phyloP scores from a whole-genome alignment of 495 filamentous ascomycete species.

The Penicillium cosmopolitanum region DNA sequence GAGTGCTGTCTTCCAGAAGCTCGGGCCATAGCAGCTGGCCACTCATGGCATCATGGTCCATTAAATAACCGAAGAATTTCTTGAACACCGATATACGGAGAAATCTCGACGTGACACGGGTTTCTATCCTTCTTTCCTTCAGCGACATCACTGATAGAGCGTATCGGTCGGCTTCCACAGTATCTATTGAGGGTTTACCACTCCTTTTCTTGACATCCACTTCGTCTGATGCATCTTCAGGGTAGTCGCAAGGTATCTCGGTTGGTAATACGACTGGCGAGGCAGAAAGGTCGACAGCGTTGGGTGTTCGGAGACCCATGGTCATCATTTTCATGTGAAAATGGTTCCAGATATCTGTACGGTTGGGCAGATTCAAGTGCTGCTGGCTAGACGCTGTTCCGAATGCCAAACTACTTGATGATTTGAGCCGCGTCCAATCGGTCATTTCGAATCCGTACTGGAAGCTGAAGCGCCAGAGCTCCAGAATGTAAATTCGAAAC shows the following conservation, averaged over 20 bases:
- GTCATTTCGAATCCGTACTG: slow-evolving; percentile 18
- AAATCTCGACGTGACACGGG: background rate
- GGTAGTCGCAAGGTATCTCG: slow-evolving; percentile 2
- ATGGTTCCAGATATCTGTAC: background rate
- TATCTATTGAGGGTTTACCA: background rate
- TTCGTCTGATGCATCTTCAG: background rate
- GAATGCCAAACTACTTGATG: background rate
- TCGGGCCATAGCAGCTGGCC: background rate
- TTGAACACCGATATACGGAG: background rate
- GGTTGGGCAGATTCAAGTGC: background rate
- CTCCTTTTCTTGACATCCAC: background rate
- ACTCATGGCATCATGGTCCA: background rate
- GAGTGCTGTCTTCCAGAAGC: background rate
- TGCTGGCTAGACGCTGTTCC: background rate
- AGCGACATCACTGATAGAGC: background rate
- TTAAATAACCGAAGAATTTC: background rate
- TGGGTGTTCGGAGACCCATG: background rate
- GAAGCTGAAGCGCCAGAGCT: slow-evolving; percentile 18
- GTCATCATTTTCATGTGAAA: background rate
- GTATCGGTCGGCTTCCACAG: background rate
- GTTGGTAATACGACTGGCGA: background rate
- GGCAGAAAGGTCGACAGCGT: background rate
- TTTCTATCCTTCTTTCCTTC: background rate
- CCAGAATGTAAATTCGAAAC: background rate
- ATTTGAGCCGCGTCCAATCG: background rate